phyloP scores from a whole-genome alignment of 148 eudicot species.

The Silene uniflora region DNA sequence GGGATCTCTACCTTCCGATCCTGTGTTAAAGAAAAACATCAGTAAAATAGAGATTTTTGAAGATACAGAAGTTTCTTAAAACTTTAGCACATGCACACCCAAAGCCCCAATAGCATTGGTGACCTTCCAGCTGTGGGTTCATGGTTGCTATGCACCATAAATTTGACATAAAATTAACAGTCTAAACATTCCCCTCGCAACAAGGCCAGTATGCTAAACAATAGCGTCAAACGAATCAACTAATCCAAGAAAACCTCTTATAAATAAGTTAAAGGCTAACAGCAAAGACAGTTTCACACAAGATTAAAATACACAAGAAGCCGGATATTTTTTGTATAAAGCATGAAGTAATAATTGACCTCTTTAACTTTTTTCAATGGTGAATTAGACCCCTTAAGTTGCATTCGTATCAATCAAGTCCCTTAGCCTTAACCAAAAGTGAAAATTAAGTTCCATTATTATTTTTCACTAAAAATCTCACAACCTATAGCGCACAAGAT shows the following conservation, averaged over 20 bases:
- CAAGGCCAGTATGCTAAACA: not conserved
- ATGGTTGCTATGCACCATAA: not conserved
- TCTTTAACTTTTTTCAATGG: no score
- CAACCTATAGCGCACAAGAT: no score
- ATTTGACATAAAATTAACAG: not conserved
- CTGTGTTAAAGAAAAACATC: constrained; percentile 31
- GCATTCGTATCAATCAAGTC: no score
- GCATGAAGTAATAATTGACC: no score
- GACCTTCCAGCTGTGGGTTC: not conserved
- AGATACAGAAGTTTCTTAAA: not conserved
- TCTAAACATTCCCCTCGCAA: not conserved
- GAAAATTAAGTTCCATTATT: no score
- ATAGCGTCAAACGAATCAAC: not conserved
- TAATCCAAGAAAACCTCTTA: not conserved
- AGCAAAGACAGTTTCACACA: not conserved
- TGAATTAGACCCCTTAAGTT: no score
- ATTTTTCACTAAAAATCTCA: no score
- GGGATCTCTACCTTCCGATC: constrained; percentile 72
- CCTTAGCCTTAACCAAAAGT: no score
- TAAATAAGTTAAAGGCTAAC: not conserved
- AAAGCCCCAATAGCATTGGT: not conserved
- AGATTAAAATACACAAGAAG: not conserved
- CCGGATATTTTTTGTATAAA: not conserved
- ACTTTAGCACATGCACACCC: not conserved
- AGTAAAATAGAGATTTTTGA: not conserved